Conservation (phyloP, 108 stramenopile species). For the Nitzschia palea region DNA sequence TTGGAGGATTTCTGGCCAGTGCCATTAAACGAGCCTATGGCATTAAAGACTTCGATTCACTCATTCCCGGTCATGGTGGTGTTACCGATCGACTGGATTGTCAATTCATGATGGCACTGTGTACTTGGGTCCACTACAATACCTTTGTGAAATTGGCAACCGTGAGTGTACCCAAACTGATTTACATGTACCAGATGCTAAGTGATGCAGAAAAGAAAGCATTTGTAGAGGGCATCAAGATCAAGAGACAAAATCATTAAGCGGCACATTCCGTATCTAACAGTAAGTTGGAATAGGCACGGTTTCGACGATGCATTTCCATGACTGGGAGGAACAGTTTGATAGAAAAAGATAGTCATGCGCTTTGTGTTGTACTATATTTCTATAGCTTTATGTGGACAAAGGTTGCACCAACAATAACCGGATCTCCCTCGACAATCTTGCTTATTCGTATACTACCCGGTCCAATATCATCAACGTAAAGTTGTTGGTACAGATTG, state of each 20-base stretch:
- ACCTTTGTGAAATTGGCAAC: constrained; percentile 88
- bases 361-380: no score
- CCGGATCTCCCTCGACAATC: constrained; percentile 67
- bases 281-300: no score
- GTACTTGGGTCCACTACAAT: constrained; percentile 96
- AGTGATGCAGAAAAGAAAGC: constrained; percentile 28
- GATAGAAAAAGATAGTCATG: not conserved
- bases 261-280: no score
- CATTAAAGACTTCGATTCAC: constrained; percentile 94
- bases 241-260: no score
- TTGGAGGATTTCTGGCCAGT: constrained; percentile 96
- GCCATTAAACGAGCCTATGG: constrained; percentile 97
- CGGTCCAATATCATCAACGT: constrained; percentile 53
- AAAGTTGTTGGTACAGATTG: constrained; percentile 71
- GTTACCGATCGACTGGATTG: constrained; percentile 99
- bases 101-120: constrained; percentile 95
- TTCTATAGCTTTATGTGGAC: constrained; percentile 59
- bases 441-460: constrained; percentile 50
- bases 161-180: constrained; percentile 78
- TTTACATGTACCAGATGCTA: constrained; percentile 81
- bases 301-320: no score
- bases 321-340: no score
- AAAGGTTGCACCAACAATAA: constrained; percentile 74
- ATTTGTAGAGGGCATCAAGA: constrained; percentile 28
- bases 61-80: constrained; percentile 98